Evolutionary conservation across 2,329 filamentous ascomycete species (phyloP).

Genomic region (Amylocarpus encephaloides): DNA sequence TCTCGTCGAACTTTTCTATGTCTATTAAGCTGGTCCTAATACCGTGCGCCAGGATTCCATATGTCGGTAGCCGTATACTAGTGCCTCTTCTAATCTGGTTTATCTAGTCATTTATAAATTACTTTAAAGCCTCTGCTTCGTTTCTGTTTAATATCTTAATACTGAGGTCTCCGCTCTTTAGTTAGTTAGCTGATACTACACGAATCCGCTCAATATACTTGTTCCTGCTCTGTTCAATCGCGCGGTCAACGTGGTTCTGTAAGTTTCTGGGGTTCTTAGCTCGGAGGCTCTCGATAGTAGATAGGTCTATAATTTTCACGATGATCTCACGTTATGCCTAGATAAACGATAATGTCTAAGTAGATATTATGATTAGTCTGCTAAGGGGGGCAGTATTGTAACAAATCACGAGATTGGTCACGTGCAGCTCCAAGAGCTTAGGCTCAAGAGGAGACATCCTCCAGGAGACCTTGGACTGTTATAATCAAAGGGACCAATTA

Average conservation of each 20-base stretch:
- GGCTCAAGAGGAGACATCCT: too few species aligned
- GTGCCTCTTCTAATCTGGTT: slow-evolving; percentile 8
- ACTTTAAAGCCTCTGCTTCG: slow-evolving; percentile 7
- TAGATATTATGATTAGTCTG: slow-evolving; percentile 17
- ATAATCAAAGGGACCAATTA: too few species aligned
- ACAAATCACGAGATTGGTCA: too few species aligned
- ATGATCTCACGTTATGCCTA: slow-evolving; percentile 20
- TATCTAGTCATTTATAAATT: slow-evolving; percentile 9
- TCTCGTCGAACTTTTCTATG: slow-evolving; percentile 8
- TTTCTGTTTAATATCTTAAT: slow-evolving; percentile 9
- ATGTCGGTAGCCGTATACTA: slow-evolving; percentile 10
- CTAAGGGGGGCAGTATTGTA: slow-evolving; percentile 10
- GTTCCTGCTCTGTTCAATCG: slow-evolving; percentile 23
- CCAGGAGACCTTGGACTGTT: too few species aligned
- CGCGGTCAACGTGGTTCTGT: slow-evolving; percentile 15
- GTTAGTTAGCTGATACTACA: slow-evolving; percentile 10
- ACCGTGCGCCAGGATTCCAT: slow-evolving; percentile 10
- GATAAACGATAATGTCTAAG: slow-evolving; percentile 12
- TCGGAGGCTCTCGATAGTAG: slow-evolving; percentile 15
- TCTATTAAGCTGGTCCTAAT: slow-evolving; percentile 8
- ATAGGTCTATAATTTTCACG: slow-evolving; percentile 15
- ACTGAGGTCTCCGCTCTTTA: slow-evolving; percentile 13
- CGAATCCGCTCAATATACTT: slow-evolving; percentile 8
- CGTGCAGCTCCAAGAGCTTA: too few species aligned
- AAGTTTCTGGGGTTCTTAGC: slow-evolving; percentile 16